Evolutionary conservation across 2,329 filamentous ascomycete genomes (phyloP), one percentile per base, ranked within the genome.

Genomic region (Fusarium nisikadoi): DNA sequence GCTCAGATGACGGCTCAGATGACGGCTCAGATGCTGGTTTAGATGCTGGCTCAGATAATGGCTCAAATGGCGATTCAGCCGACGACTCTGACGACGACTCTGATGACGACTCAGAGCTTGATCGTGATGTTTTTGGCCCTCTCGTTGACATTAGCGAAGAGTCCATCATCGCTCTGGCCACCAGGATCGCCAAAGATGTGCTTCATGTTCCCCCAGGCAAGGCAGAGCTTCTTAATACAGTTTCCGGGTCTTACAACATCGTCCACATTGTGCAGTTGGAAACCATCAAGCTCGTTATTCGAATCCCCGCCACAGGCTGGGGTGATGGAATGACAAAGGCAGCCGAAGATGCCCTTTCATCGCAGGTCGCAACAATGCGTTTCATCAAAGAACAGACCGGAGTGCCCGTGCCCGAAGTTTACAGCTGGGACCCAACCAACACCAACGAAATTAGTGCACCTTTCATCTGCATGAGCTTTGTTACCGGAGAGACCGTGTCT

Each of bases 261-360:
- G 46, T 43, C 2, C 63, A 65, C 27, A 35, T 50, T 41, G 61
- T 66, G 4, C 25, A 52, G n/a, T 2, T 57, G 8, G 45, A 54
- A 29, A 53, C n/a, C 9, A 14, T 38, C n/a, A 70, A 58, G n/a
- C 56, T 70, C 2, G 65, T 70, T 16, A 70, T 69, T 16, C 56
- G 60, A 31, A 47, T 65, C 17, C 68, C 68, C 23, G 61, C 55
- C 14, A 58, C 52, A 16, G 67, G 67, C 8, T 70, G 58, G 64
- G 64, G 64, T 13, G 41, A 23, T 11, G 60, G 65, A 36, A 68
- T 70, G 64, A 68, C 64, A 53, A 62, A 56, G n/a, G 27, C n/a
- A 14, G 67, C 65, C 7, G 54, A 50, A 55, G 54, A 56, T 25
- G 65, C 65, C 16, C 57, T 70, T 43, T 52, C 59, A 35, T 70